These are phyloP conservation scores for Trichoderma reesei DNA, from an alignment of 495 filamentous ascomycete species.

Conservation along the genomic window DNA sequence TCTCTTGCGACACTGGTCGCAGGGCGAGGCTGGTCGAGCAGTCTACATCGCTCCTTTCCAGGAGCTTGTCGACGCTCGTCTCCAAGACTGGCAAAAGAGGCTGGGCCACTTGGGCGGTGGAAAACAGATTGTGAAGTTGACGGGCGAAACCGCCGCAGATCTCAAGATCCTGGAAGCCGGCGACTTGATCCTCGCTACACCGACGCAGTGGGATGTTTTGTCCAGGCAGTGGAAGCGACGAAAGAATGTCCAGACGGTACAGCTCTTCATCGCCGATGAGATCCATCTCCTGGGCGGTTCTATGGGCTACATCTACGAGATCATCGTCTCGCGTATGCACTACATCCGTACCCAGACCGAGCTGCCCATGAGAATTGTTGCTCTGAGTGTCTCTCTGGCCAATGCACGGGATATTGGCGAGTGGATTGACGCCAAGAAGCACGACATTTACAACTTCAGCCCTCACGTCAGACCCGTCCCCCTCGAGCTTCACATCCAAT, in stretches of 20 bases:
- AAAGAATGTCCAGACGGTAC: slow-evolving; percentile 86
- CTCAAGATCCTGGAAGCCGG: slow-evolving; percentile 80
- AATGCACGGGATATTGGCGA: slow-evolving; percentile 92
- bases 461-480: slow-evolving; percentile 80
- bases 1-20: slow-evolving; percentile 78
- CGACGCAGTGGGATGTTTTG: slow-evolving; percentile 87
- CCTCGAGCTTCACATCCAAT: slow-evolving; percentile 90
- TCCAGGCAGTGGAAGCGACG: slow-evolving; percentile 92
- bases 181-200: slow-evolving; percentile 88
- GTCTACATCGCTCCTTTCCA: slow-evolving; percentile 97
- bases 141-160: slow-evolving; percentile 85
- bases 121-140: slow-evolving; percentile 89
- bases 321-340: slow-evolving; percentile 94
- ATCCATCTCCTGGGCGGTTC: slow-evolving; percentile 92
- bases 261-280: slow-evolving; percentile 92
- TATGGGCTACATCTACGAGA: slow-evolving; percentile 85
- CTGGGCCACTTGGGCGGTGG: slow-evolving; percentile 64
- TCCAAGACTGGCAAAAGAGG: slow-evolving; percentile 75
- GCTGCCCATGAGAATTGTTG: slow-evolving; percentile 75
- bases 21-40: slow-evolving; percentile 60
- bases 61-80: slow-evolving; percentile 73
- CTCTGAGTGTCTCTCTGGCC: slow-evolving; percentile 83
- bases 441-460: slow-evolving; percentile 98
- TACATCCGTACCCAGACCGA: slow-evolving; percentile 86
- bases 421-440: slow-evolving; percentile 98